Evolutionary conservation across 1,284 basidiomycete species (phyloP), one percentile per base, ranked within the genome.

Genomic region (Apiotrichum brassicae): DNA sequence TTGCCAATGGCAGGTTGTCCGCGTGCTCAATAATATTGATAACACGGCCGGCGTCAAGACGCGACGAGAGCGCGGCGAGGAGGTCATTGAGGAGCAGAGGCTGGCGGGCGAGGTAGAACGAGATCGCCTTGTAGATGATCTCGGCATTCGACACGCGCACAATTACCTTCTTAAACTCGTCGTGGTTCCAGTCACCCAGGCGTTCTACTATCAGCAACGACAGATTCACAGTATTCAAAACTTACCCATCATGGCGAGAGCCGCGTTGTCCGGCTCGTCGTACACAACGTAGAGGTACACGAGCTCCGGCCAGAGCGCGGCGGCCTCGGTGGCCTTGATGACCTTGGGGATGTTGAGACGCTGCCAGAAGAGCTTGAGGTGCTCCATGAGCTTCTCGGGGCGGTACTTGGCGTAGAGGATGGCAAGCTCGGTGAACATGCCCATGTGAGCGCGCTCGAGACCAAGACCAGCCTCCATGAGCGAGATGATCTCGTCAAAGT

Each of bases 261-360:
- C 64, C 20, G 70, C 70, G 42, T 73, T 72, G 54, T 74, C 72
- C 16, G 68, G 69, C 55, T 73, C 71, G 36, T 71, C 64, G 67
- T 98, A 98, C 75, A 95, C 95, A 76, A 97, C 85, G 76, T 97
- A 97, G 46, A 97, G 76, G 81, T 93, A 98, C 40, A 98, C 94
- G 18, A 97, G 82, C 71, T 98, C 95, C n/a, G 91, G 85, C 94
- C 95, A 98, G 48, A 98, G 82, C 63, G 98, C 94, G n/a, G 89
- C 91, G 65, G 87, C 86, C 75, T 97, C 91, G 6, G 91, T 82
- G 12, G 90, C 89, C 75, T 86, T 87, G 78, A 98, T 93, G 65
- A 97, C 91, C 80, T 87, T 73, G 45, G 58, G 58, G 20, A 53
- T 39, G 23, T n/a, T 20, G 26, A 30, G 5, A 18, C 6, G 9